These are phyloP conservation scores for Pluteus cervinus DNA, from an alignment of 768 basidiomycete species.

Conservation along the genomic window DNA sequence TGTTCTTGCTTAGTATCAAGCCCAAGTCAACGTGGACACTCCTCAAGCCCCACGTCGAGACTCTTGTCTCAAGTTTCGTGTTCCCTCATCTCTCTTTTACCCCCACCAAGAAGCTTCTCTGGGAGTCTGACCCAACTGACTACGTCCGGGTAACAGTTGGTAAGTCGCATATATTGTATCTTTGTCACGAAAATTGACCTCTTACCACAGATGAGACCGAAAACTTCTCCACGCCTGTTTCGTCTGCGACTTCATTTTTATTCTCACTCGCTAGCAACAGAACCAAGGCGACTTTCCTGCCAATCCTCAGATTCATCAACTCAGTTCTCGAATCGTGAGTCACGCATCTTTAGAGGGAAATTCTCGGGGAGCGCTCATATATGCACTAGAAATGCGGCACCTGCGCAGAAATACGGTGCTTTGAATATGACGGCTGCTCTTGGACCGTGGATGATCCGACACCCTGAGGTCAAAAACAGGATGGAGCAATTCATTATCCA, in stretches of 20 bases:
- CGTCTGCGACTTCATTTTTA: conserved; percentile 77
- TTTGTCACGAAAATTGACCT: conserved; percentile 2
- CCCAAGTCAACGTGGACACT: conserved; percentile 88
- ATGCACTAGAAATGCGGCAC: conserved; percentile 31
- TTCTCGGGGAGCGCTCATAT: background rate
- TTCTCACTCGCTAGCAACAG: conserved; percentile 73
- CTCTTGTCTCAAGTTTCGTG: conserved; percentile 71
- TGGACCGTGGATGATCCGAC: conserved; percentile 75
- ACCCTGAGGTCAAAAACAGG: conserved; percentile 69
- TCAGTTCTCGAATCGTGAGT: conserved; percentile 61
- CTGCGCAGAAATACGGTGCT: conserved; percentile 76
- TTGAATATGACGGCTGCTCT: conserved; percentile 78
- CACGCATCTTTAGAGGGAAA: background rate
- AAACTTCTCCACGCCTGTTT: conserved; percentile 67
- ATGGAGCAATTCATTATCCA: conserved; percentile 76
- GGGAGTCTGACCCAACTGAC: conserved; percentile 80
- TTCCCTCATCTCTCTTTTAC: conserved; percentile 87
- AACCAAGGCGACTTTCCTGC: conserved; percentile 77
- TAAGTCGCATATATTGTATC: conserved; percentile 24
- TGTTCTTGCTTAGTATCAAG: conserved; percentile 56
- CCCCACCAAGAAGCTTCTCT: conserved; percentile 55
- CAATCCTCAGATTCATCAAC: conserved; percentile 76
- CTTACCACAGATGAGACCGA: conserved; percentile 70
- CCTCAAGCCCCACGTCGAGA: conserved; percentile 80
- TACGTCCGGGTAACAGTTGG: conserved; percentile 74